Evolutionary conservation across 225 moss, liverwort and hornwort genomes (phyloP), one percentile per base, ranked within the genome.

Genomic region (Bryum argenteum): DNA sequence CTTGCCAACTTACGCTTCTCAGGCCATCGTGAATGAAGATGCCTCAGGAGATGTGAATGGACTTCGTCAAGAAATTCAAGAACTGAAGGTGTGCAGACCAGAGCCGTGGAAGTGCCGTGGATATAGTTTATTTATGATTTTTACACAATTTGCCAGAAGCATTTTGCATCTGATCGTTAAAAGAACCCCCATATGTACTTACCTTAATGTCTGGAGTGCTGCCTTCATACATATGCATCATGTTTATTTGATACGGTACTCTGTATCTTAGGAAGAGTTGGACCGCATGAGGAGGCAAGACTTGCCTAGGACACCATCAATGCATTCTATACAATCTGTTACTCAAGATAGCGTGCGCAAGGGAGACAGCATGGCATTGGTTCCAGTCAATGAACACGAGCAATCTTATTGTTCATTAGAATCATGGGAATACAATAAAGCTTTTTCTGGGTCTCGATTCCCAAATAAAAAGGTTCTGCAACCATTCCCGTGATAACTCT

Each of bases 201-300:
- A 52, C 47, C 28, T 54, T 16, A 22, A 37, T 48, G 2, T 42
- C 43, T 22, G 48, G 26, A 40, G 12, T 47, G 47, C 21, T 72
- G 8, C 41, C 48, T 38, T 17, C 18, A 19, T 51, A 18, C 18
- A 39, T 8, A 47, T 65, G 41, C 3, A 52, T n/a, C 11, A 37
- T 19, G 64, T 47, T 28, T 8, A 66, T 16, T 44, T 72, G 65
- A 60, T 54, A 53, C 38, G 16, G 24, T 56, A 40, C 24, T 53
- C 57, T 16, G 37, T 59, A 45, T 77, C 60, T 6, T 75, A 96
- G 96, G 91, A 84, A 65, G 96, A 96, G 71, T 81, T 96, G 52
- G 81, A 89, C 65, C 93, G 94, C 33, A 58, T 90, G 63, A 87
- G 92, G 55, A 94, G 88, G 75, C 89, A 85, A 71, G 84, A 85